Conservation (phyloP, 805 yeast species). For the Kazachstania psychrophila region DNA sequence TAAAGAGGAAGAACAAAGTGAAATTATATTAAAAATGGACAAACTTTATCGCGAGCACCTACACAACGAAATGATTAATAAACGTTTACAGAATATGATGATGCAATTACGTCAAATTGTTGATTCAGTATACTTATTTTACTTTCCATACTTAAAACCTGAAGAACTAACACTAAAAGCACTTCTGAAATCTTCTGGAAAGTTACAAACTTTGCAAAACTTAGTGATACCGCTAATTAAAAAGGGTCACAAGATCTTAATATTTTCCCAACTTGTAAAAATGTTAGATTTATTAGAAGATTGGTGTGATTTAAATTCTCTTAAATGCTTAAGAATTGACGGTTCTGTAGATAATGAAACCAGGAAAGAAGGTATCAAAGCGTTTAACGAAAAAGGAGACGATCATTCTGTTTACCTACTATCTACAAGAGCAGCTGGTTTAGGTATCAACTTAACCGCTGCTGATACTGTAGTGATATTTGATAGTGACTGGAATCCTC, state of each 20-base stretch:
- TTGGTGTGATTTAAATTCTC: constrained; percentile 47
- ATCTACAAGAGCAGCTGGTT: constrained; percentile 90
- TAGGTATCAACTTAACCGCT: constrained; percentile 75
- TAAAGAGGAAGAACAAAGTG: constrained; percentile 5
- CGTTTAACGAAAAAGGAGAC: constrained; percentile 33
- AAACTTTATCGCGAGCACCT: constrained; percentile 26
- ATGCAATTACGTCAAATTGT: constrained; percentile 84
- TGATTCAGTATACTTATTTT: constrained; percentile 76
- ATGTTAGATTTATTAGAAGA: constrained; percentile 77
- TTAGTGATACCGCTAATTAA: constrained; percentile 43
- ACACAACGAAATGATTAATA: constrained; percentile 37
- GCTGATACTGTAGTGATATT: constrained; percentile 87
- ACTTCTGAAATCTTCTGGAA: constrained; percentile 55
- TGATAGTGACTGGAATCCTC: constrained; percentile 97
- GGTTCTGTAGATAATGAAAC: constrained; percentile 62
- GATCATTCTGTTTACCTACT: constrained; percentile 51
- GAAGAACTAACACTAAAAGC: constrained; percentile 34
- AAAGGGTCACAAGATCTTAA: constrained; percentile 57
- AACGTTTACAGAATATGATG: constrained; percentile 54
- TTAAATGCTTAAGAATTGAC: constrained; percentile 55
- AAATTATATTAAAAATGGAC: constrained; percentile 19
- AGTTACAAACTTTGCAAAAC: constrained; percentile 60
- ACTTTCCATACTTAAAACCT: constrained; percentile 57
- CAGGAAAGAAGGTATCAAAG: constrained; percentile 53
- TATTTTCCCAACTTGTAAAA: constrained; percentile 79